phyloP scores from a whole-genome alignment of 129 eudicot species.

The Flaveria bidentis region DNA sequence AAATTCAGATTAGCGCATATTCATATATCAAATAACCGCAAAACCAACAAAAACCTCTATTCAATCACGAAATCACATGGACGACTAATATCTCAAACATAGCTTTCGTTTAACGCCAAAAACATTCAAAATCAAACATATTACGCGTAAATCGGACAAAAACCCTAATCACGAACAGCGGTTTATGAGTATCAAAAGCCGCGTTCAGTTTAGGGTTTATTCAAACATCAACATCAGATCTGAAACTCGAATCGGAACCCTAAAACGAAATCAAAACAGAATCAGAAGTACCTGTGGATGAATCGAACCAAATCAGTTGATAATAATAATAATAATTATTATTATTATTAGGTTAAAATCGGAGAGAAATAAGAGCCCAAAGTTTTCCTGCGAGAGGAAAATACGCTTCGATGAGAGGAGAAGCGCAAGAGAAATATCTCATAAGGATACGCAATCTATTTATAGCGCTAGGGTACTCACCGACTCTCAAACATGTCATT shows the following conservation, averaged over 20 bases:
- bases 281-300: conserved; percentile 28
- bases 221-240: conserved; percentile 27
- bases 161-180: conserved; percentile 17
- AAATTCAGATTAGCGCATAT: not conserved
- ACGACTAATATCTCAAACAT: not conserved
- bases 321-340: not conserved
- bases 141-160: conserved; percentile 1
- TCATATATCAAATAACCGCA: not conserved
- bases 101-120: not conserved
- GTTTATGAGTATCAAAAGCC: not conserved
- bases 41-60: not conserved
- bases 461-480: conserved; percentile 22
- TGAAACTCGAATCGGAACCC: conserved; percentile 20
- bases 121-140: not conserved
- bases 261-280: conserved; percentile 14
- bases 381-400: conserved; percentile 36
- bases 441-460: not conserved
- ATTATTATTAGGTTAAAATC: not conserved
- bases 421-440: conserved; percentile 10
- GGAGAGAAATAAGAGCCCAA: conserved; percentile 5
- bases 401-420: conserved; percentile 34
- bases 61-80: not conserved
- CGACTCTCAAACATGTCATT: not conserved
- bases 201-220: conserved; percentile 18
- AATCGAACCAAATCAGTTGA: not conserved